phyloP scores from a whole-genome alignment of 352 stramenopile genomes.

The Globisporangium rhizosaccharum region DNA sequence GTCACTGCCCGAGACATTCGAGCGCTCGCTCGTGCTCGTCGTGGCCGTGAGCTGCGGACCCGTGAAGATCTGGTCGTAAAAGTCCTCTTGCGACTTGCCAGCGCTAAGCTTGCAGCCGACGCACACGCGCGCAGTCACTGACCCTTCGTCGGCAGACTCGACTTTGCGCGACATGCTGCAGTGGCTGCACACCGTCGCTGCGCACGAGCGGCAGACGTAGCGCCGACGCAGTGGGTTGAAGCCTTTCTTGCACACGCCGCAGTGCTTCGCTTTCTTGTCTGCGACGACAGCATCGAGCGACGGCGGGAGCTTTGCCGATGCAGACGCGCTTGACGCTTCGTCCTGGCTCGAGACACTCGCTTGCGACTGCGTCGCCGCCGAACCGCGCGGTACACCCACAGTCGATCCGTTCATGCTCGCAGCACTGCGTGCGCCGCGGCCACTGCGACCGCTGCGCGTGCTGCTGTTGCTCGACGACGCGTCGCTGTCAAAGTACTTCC shows the following conservation, averaged over 20 bases:
- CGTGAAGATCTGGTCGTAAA: slow-evolving; percentile 79
- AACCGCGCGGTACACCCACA: slow-evolving; percentile 4
- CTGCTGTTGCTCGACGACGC: slow-evolving; percentile 17
- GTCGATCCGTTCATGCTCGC: slow-evolving; percentile 18
- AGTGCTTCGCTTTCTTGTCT: slow-evolving; percentile 68
- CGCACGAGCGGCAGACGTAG: slow-evolving; percentile 73
- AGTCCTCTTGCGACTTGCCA: slow-evolving; percentile 62
- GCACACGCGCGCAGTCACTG: slow-evolving; percentile 67
- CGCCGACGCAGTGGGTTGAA: slow-evolving; percentile 78
- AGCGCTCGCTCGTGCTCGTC: slow-evolving; percentile 14
- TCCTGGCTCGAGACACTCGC: slow-evolving; percentile 9
- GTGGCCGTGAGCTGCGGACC: slow-evolving; percentile 23
- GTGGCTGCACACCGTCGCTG: slow-evolving; percentile 66
- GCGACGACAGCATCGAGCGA: slow-evolving; percentile 7
- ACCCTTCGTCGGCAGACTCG: slow-evolving; percentile 42
- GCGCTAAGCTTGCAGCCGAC: slow-evolving; percentile 79
- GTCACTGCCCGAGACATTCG: slow-evolving; percentile 23
- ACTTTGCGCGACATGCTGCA: slow-evolving; percentile 67
- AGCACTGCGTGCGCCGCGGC: slow-evolving; percentile 17
- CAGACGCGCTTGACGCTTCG: background rate
- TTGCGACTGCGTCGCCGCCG: slow-evolving; percentile 8
- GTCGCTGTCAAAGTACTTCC: slow-evolving; percentile 64
- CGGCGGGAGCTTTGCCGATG: slow-evolving; percentile 1
- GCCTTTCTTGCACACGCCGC: slow-evolving; percentile 72
- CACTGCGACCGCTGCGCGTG: slow-evolving; percentile 9